Conservation (phyloP, 805 yeast species). For the Diddensiella transvaalensis region DNA sequence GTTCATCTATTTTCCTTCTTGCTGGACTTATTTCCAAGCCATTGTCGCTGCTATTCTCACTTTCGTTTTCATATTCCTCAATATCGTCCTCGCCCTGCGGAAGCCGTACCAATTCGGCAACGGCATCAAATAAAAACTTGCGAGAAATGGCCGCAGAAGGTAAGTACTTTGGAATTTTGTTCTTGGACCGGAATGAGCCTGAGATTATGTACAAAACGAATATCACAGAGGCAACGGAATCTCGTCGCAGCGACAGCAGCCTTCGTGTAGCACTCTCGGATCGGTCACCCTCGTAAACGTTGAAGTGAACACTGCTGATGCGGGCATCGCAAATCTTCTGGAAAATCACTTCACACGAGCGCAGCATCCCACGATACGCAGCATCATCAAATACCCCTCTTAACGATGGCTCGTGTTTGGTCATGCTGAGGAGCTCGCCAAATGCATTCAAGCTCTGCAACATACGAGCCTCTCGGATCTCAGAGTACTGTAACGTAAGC, state of each 20-base stretch:
- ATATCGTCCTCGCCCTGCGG: constrained; percentile 1
- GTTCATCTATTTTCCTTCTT: constrained; percentile 14
- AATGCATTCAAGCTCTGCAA: constrained; percentile 43
- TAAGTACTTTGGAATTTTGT: constrained; percentile 41
- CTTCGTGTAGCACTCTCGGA: constrained; percentile 38
- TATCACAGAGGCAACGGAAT: constrained; percentile 45
- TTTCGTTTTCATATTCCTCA: background rate
- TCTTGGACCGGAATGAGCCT: constrained; percentile 39
- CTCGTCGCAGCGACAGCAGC: constrained; percentile 43
- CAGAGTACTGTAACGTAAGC: constrained; percentile 41
- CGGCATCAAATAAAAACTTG: constrained; percentile 41
- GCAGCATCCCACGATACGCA: constrained; percentile 36
- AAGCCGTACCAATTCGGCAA: constrained; percentile 32
- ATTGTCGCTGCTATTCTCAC: constrained; percentile 3
- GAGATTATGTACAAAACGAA: constrained; percentile 42
- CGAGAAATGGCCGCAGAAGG: constrained; percentile 45
- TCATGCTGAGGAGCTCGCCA: constrained; percentile 36
- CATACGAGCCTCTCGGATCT: constrained; percentile 47
- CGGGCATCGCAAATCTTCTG: constrained; percentile 48
- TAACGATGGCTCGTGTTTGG: constrained; percentile 38
- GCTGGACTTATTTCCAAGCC: constrained; percentile 10
- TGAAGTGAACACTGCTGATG: constrained; percentile 46
- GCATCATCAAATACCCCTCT: constrained; percentile 35
- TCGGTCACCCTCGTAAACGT: constrained; percentile 43
- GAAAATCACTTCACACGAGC: constrained; percentile 39